Evolutionary conservation across 2,329 filamentous ascomycete genomes (phyloP), one percentile per base, ranked within the genome.

Genomic region (Emydomyces testavorans): DNA sequence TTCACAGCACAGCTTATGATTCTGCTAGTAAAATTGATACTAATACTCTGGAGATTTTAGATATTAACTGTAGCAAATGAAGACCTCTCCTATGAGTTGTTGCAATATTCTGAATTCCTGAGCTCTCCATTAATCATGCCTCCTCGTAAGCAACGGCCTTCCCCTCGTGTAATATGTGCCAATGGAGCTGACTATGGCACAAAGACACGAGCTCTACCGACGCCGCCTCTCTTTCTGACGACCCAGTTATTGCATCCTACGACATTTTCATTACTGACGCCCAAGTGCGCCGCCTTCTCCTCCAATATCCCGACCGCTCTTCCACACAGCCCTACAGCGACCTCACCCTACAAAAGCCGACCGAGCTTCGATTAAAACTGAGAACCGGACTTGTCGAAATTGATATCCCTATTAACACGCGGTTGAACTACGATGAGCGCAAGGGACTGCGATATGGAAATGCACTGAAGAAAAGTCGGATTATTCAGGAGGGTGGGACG

Each of bases 381-480:
- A 70, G 76, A 49, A 78, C 85, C 0, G 89, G 89, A 48, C 85
- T 95, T 69, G 73, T 95, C 49, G 92, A 98, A 68, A 74, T 96
- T 45, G 92, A 98, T 63, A 76, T 95, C n/a, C 86, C 87, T 3
- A 73, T 95, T 57, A 79, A 81, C 70, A 80, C 80, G 53, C 71
- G 73, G 40, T 64, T 70, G 48, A 82, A 85, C 60, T 96, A 94
- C 71, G 88, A 96, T 68, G 77, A 82, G 55, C 76, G 78, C 55
- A 88, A 90, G 69, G 90, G 87, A 40, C 69, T 92, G 44, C 76
- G 78, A 54, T 96, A 87, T 78, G 92, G 89, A 15, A 79, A 85
- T 59, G 80, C 84, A 1, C 70, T 96, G 54, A 69, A 72, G 51
- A 77, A 76, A 56, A 74, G 70, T 44, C 64, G 65, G 18, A 62